Evolutionary conservation across 2,329 filamentous ascomycete species (phyloP), one percentile per base, ranked within the genome.

Genomic region (Sporothrix schenckii): DNA sequence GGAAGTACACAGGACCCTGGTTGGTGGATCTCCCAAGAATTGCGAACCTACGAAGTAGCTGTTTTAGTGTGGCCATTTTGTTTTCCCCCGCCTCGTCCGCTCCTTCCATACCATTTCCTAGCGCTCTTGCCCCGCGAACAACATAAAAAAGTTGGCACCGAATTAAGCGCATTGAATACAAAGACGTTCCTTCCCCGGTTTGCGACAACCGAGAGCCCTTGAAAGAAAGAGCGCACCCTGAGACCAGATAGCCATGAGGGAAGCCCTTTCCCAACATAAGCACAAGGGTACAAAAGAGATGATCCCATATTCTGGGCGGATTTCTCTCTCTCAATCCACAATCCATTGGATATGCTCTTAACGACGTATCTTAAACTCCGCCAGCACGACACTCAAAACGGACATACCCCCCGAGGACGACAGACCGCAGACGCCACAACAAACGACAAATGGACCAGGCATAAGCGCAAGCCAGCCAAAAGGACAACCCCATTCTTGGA

Each of bases 171-270:
- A 65, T 50, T 50, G 63, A 53, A 52, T 66, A 41, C 63, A 66
- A 66, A 66, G 63, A 34, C 30, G 49, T 50, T 65, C 61, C 34
- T 65, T 65, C 61, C 44, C 44, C 44, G 24, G 21, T 41, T 50
- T 65, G 44, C 61, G 61, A 65, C 44, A 65, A 65, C 61, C 61
- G 44, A 50, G 44, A 65, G 50, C 61, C 61, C 61, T 50, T 65
- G 24, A 50, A 65, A 50, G 24, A 65, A 65, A 50, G 44, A 50
- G 30, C 14, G 44, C 19, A 50, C 24, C 44, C 44, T 65, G 41
- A 5, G 61, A n/a, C 47, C n/a, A 21, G 47, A 50, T 34, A 34
- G 13, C 44, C 21, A 65, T 10, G 44, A 50, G 44, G 27, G 10
- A 65, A 34, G 24, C 61, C 61, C 61, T 65, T 65, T 63, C 60